Base-by-base conservation (phyloP, 768 basidiomycete species). In the Mycena vulgaris region DNA sequence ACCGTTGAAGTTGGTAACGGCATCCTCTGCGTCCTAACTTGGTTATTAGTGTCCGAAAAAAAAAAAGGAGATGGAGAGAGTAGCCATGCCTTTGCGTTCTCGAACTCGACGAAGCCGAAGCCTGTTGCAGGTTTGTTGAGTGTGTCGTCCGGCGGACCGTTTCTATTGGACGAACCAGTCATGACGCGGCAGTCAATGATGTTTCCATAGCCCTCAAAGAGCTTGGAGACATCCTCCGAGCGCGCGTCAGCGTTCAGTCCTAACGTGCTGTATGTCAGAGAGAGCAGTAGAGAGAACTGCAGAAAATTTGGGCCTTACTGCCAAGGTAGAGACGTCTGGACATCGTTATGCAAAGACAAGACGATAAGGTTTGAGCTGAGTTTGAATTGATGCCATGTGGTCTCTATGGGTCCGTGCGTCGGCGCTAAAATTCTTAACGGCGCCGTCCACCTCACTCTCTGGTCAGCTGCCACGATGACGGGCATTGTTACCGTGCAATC, bases 21-120 rank as follows among this genome's bases (percentile, higher is more conserved):
- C 97, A 78, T 98, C 96, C 78, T 99, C 97, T 9, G 97, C 97
- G 74, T 99, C 98, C 93, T 97, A 63, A 68, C 68, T 49, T 31
- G 7, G 76, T 30, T 13, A 17, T 69, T 71, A 76, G 61, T 56
- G 59, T 49, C 40, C 51, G 30, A 13, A 14, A 51, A 19, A 30
- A 13, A 30, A 39, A 53, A 23, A 63, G n/a, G 4, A 23, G n/a
- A 23, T 33, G 57, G 53, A 40, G 30, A 57, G 28, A 47, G 59
- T 7, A 81, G 61, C 78, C 39, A 11, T 53, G 90, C 96, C 83
- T 93, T 91, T 23, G 92, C 80, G 75, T 86, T 93, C 80, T 97
- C 97, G 77, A 98, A 99, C 81, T 99, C 97, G 74, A 98, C 91
- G 79, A 99, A 99, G 64, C 96, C 98, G 76, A 98, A 99, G 14